Base-by-base conservation (phyloP, 768 basidiomycete species). In the Coprinellus micaceus region DNA sequence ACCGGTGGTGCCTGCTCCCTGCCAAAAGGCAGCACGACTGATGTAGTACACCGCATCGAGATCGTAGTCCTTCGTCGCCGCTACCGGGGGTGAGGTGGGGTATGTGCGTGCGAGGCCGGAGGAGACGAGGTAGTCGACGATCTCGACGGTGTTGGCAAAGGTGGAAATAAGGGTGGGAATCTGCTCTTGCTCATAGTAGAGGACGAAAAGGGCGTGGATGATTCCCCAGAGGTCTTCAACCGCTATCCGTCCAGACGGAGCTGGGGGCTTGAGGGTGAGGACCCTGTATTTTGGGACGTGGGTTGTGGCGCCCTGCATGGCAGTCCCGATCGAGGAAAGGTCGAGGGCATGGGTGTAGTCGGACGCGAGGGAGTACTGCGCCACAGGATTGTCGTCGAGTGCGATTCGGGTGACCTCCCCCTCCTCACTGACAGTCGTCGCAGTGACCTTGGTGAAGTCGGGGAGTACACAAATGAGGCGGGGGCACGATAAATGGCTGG, bases 1-100 rank as follows among this genome's bases (percentile, higher is more conserved):
- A 19, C 76, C 73, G 13, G 61, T 65, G 4, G 72, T 74, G 12
- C 78, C 80, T 1, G 78, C 79, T 4, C 74, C 79, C 57, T 80
- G 79, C 80, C 80, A 81, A 64, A 81, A 81, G 0, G 76, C 63
- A 0, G 72, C 65, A 25, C 77, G 68, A 10, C 68, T 69, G 52
- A 81, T 69, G 64, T 77, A 77, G 44, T 77, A 56, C 15, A 69
- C 65, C 11, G 66, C 61, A 12, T 62, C 5, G 58, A 46, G 19
- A 49, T 53, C 53, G 52, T 59, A 43, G 56, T 17, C 29, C 44
- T 62, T 41, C 30, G 60, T 64, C 47, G 12, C 2, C 4, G 26
- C 41, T 36, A 50, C 36, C 52, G 28, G 56, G 55, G 13, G 29
- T 44, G 2, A 46, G 19, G 17, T 33, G 19, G 60, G 63, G 39